Base-by-base conservation (phyloP, 768 basidiomycete species). In the Sporobolomyces pararoseus region DNA sequence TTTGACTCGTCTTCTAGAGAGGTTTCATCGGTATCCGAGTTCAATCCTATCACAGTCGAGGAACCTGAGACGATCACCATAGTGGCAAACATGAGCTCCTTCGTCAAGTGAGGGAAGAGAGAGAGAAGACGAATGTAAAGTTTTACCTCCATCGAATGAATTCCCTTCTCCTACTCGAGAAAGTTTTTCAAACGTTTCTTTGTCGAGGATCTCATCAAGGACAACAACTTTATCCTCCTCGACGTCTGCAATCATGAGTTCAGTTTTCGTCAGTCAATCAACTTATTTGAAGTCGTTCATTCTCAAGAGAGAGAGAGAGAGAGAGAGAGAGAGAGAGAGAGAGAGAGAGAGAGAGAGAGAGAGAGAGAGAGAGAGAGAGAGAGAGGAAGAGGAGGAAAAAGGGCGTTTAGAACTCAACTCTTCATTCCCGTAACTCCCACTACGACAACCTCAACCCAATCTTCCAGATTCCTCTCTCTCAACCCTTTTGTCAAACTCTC, bases 401-500 rank as follows among this genome's bases (percentile, higher is more conserved):
- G n/a, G n/a, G n/a, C n/a, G n/a, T n/a, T n/a, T n/a, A 27, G 2
- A 21, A 44, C 55, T 39, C 25, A 63, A 62, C 67, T 0, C 66
- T 63, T n/a, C 73, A 77, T 71, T 10, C 76, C 75, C 31, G 75
- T 74, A 47, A 78, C 79, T 13, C 73, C 74, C 72, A 96, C 91
- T 75, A 94, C 92, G 29, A 95, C 84, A 37, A 95, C 83, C 78
- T 96, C 90, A 17, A 92, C 87, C 25, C 94, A 89, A 53, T 88
- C 84, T 2, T 47, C 46, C 21, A 23, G 14, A 13, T 23, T 23
- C 21, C 21, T 47, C 46, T 23, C 21, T 21, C 46, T 47, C 46
- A 13, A 6, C 21, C 46, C 21, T 21, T 47, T 21, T 21, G 12
- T 47, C 46, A 42, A 42, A 9, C 39, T 17, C 17, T 17, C 39